Evolutionary conservation across 2,329 filamentous ascomycete species (phyloP), one percentile per base, ranked within the genome.

Genomic region (Leptographium wingfieldii): DNA sequence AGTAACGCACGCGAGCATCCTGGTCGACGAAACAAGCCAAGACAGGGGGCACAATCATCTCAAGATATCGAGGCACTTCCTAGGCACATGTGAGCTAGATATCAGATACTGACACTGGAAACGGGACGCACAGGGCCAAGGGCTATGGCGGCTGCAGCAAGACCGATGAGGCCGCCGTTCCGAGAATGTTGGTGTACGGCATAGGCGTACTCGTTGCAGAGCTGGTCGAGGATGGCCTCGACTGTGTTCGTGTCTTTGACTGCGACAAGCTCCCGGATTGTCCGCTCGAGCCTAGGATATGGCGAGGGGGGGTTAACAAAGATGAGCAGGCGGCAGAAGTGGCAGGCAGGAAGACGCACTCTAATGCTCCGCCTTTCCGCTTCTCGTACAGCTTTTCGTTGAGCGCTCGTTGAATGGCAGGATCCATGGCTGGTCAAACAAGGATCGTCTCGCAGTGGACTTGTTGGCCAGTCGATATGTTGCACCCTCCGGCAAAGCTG

Each of bases 361-460:
- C 94, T 61, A 99, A 83, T 67, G 95, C 94, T 65, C 94, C 94
- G 69, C 91, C 86, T 75, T 99, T 99, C 71, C 95, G 85, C 79
- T 95, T 96, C 72, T 99, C 94, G 73, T 99, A 99, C 70, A 97
- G 86, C 82, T 96, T 99, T 76, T 99, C 94, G 72, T 95, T 95
- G 71, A 99, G 80, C 66, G 92, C 82, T 67, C 92, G 89, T 74
- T 95, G 90, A 71, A 96, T 90, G 71, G 85, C 86, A 69, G 83
- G 79, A 77, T 97, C 92, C 92, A 97, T 96, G 68, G 49, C 38
- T 22, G 12, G 6, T 7, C 4, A 16, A 25, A n/a, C 19, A 19
- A 31, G 10, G 53, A 4, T 40, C 38, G 38, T 40, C 38, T 40
- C 38, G 38, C 9, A 3, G 16, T 40, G 14, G 14, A 16, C 38